Evolutionary conservation across 768 basidiomycete genomes (phyloP).

Genomic region (Tricholoma hemisulphureum): DNA sequence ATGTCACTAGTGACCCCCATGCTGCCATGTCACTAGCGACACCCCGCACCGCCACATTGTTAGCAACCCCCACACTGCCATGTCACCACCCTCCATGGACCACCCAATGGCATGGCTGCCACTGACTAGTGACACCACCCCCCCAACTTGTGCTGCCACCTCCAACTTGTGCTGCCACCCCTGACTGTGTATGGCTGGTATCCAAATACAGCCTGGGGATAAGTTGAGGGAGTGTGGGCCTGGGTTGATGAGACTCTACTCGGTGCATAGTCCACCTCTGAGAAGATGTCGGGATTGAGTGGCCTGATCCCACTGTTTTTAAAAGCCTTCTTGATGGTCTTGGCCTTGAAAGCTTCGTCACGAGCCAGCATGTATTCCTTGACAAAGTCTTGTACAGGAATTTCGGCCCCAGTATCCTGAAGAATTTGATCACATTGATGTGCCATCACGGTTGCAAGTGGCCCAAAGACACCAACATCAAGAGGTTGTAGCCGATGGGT

Average conservation of each 20-base stretch:
- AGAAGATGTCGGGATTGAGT: conserved; percentile 20
- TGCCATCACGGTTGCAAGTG: conserved; percentile 22
- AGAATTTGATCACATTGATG: not conserved
- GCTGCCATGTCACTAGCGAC: no score
- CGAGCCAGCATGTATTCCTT: conserved; percentile 17
- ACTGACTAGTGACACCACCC: no score
- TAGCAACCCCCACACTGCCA: no score
- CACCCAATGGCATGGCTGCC: no score
- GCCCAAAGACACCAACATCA: conserved; percentile 38
- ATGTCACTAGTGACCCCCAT: no score
- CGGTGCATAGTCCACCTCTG: conserved; percentile 14
- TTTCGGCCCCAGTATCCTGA: conserved; percentile 16
- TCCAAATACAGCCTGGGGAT: no score
- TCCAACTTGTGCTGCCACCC: no score
- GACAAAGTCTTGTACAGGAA: conserved; percentile 17
- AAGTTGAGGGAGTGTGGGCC: no score
- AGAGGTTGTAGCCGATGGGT: conserved; percentile 37
- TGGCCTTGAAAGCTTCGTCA: conserved; percentile 8
- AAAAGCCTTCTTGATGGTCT: conserved; percentile 16
- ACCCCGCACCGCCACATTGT: no score
- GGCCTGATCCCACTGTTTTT: conserved; percentile 20
- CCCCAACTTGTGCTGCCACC: no score
- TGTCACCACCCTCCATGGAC: no score
- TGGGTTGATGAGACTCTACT: conserved; percentile 4
- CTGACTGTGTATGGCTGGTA: no score